Percentiles rank a stretch among this genome's conserved stretches.
Evolutionary conservation across 768 basidiomycete species (phyloP).

Genomic region (Naganishia onofrii): DNA sequence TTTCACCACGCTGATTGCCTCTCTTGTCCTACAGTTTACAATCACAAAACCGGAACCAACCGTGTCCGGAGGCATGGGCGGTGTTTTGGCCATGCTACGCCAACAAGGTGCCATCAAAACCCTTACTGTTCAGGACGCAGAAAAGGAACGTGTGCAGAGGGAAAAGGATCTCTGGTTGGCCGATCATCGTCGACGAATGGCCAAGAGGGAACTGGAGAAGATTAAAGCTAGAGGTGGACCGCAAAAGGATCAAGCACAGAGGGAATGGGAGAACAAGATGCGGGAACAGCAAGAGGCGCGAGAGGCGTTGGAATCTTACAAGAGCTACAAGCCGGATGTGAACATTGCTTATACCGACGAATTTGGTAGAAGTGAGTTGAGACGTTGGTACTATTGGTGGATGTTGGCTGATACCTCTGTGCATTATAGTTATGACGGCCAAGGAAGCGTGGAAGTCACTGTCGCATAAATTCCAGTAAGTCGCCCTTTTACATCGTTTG

Average conservation of each 20-base stretch:
- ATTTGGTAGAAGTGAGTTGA: constrained; percentile 65
- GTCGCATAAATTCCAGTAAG: constrained; percentile 87
- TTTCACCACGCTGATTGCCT: neutral
- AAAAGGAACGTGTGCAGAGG: constrained; percentile 76
- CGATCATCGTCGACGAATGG: constrained; percentile 70
- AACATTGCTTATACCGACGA: constrained; percentile 97
- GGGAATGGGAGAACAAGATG: constrained; percentile 89
- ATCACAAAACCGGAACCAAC: constrained; percentile 62
- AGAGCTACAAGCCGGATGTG: constrained; percentile 93
- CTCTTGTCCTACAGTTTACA: constrained; percentile 9
- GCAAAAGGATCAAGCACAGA: constrained; percentile 84
- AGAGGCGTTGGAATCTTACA: constrained; percentile 75
- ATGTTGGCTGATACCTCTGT: neutral
- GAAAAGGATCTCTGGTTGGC: constrained; percentile 88
- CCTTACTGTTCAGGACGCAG: constrained; percentile 62
- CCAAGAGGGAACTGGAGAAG: constrained; percentile 76
- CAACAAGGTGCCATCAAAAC: constrained; percentile 83
- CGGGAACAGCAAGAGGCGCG: constrained; percentile 89
- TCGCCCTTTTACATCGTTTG: constrained; percentile 20
- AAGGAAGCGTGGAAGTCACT: constrained; percentile 99
- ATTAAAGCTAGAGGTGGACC: constrained; percentile 68
- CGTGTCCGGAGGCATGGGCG: constrained; percentile 78
- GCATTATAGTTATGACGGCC: constrained; percentile 59
- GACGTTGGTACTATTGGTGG: neutral
- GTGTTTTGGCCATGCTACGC: constrained; percentile 80